Evolutionary conservation across 1,284 basidiomycete species (phyloP).

Genomic region (Austroboletus novae-zelandiae): DNA sequence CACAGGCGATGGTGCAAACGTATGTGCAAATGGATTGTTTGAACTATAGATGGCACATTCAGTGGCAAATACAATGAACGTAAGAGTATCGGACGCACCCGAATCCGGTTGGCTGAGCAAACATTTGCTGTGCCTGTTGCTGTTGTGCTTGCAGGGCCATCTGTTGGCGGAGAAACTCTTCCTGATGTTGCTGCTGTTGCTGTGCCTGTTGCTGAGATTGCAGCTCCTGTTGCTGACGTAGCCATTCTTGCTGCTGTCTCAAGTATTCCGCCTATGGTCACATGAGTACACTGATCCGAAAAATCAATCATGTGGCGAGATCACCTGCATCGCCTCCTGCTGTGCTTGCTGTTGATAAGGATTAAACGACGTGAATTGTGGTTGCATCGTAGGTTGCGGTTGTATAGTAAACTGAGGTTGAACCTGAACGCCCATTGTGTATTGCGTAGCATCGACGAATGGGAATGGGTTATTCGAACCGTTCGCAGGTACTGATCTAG

Average conservation of each 20-base stretch:
- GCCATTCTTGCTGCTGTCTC: slow-evolving; percentile 69
- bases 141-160: slow-evolving; percentile 54
- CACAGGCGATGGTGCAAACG: slow-evolving; percentile 36
- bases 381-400: slow-evolving; percentile 64
- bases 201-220: slow-evolving; percentile 41
- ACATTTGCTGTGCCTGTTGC: slow-evolving; percentile 55
- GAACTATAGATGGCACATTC: slow-evolving; percentile 51
- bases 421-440: slow-evolving; percentile 44
- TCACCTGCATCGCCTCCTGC: slow-evolving; percentile 72
- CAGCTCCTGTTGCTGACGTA: slow-evolving; percentile 45
- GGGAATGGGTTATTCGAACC: slow-evolving; percentile 58
- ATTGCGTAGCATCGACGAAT: slow-evolving; percentile 63
- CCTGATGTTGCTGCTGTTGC: slow-evolving; percentile 33
- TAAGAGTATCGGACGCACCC: slow-evolving; percentile 41
- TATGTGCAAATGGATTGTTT: slow-evolving; percentile 81
- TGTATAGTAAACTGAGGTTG: slow-evolving; percentile 75
- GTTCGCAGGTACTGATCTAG: slow-evolving; percentile 35
- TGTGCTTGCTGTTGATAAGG: slow-evolving; percentile 96
- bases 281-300: slow-evolving; percentile 5
- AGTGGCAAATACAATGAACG: background rate
- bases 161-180: slow-evolving; percentile 69
- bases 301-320: background rate
- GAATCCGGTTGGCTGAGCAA: slow-evolving; percentile 69
- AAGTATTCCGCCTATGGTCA: slow-evolving; percentile 59
- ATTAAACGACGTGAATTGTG: slow-evolving; percentile 87